Evolutionary conservation across 768 basidiomycete species (phyloP).

Genomic region (Phanerochaete carnosa): DNA sequence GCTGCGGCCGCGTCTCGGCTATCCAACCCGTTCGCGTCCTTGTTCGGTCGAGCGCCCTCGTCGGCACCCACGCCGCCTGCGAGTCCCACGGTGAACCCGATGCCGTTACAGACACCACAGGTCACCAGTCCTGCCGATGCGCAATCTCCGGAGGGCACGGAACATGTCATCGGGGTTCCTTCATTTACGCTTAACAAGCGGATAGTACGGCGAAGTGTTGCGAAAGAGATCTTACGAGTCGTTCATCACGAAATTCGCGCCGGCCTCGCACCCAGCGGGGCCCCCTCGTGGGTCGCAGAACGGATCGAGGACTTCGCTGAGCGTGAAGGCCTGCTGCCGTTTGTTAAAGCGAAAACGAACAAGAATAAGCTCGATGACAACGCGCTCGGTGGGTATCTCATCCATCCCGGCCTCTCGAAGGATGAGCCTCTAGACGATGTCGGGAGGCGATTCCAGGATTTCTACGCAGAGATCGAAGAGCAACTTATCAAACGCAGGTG

Average conservation of each 20-base stretch:
- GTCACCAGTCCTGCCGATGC: slow-evolving; percentile 23
- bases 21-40: slow-evolving; percentile 72
- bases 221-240: slow-evolving; percentile 48
- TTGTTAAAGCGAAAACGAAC: slow-evolving; percentile 19
- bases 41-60: slow-evolving; percentile 59
- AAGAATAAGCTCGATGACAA: slow-evolving; percentile 6
- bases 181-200: slow-evolving; percentile 55
- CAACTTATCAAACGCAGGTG: slow-evolving; percentile 48
- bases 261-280: slow-evolving; percentile 35
- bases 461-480: slow-evolving; percentile 65
- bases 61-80: slow-evolving; percentile 29
- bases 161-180: slow-evolving; percentile 49
- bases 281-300: slow-evolving; percentile 58
- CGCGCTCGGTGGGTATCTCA: slow-evolving; percentile 8
- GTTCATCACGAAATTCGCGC: slow-evolving; percentile 56
- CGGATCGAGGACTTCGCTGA: slow-evolving; percentile 53
- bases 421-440: slow-evolving; percentile 50
- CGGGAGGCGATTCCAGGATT: slow-evolving; percentile 59
- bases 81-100: slow-evolving; percentile 23
- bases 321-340: slow-evolving; percentile 56
- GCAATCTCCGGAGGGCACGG: slow-evolving; percentile 17
- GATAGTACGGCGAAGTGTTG: slow-evolving; percentile 52
- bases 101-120: slow-evolving; percentile 28
- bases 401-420: slow-evolving; percentile 6
- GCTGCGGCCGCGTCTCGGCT: slow-evolving; percentile 42